These are phyloP conservation scores for Exsudoporus floridanus DNA, from an alignment of 1,284 basidiomycete species.

Conservation along the genomic window DNA sequence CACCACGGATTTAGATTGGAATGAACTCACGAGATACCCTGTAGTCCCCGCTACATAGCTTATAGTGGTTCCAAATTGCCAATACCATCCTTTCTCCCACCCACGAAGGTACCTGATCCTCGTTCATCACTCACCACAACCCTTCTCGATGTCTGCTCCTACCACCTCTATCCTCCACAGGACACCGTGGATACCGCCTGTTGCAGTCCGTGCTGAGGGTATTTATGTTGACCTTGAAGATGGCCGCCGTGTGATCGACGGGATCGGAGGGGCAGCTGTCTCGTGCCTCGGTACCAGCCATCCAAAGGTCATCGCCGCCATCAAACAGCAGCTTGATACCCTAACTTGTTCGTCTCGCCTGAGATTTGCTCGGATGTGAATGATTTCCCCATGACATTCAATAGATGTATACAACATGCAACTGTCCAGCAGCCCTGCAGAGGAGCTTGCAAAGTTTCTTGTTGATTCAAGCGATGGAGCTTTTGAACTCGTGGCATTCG, in stretches of 20 bases:
- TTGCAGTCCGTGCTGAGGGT: conserved; percentile 66
- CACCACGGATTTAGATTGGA: no score
- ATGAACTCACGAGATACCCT: no score
- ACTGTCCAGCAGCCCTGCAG: conserved; percentile 73
- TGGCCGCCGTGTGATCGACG: conserved; percentile 68
- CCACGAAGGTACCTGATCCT: background rate
- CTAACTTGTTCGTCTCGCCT: conserved; percentile 57
- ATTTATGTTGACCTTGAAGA: conserved; percentile 67
- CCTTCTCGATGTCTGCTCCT: conserved; percentile 16
- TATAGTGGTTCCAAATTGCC: no score
- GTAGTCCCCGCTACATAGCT: no score
- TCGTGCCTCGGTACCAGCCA: conserved; percentile 75
- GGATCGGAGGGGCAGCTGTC: conserved; percentile 83
- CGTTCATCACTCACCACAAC: background rate
- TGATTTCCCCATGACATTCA: background rate
- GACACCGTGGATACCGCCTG: conserved; percentile 68
- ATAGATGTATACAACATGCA: conserved; percentile 83
- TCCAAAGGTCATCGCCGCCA: conserved; percentile 64
- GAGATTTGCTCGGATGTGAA: conserved; percentile 7
- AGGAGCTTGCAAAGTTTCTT: conserved; percentile 66
- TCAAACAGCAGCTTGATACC: conserved; percentile 75
- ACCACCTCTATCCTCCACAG: conserved; percentile 51
- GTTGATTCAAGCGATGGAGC: conserved; percentile 66
- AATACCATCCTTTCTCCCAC: no score
- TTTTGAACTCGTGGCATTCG: conserved; percentile 66